A percentile compares a stretch with the other conserved stretches of the same genome.
Conservation (phyloP, 2,329 filamentous ascomycete genomes). For the Tolypocladium capitatum region DNA sequence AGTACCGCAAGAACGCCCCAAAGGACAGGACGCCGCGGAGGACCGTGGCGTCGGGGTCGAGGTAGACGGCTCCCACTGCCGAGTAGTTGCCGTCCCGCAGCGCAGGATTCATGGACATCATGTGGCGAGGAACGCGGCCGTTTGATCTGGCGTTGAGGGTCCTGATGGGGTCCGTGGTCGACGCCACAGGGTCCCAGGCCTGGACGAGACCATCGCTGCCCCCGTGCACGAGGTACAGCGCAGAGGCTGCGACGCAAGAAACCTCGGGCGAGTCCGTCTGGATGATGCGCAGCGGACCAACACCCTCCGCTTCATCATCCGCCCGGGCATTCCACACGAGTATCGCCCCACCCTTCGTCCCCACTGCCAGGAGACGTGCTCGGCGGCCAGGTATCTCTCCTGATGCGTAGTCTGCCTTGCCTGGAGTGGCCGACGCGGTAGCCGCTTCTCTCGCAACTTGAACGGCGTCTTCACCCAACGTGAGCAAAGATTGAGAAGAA, state of each 20-base stretch:
- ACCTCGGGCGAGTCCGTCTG: slow-evolving; percentile 84
- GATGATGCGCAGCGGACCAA: slow-evolving; percentile 66
- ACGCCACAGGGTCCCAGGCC: slow-evolving; percentile 91
- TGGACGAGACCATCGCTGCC: slow-evolving; percentile 92
- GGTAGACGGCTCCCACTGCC: slow-evolving; percentile 67
- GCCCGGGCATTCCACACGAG: slow-evolving; percentile 78
- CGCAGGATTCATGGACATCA: slow-evolving; percentile 38
- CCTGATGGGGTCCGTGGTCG: slow-evolving; percentile 61
- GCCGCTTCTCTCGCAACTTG: slow-evolving; percentile 27
- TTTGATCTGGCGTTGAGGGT: slow-evolving; percentile 80
- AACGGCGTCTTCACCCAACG: slow-evolving; percentile 66
- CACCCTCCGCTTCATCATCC: slow-evolving; percentile 24
- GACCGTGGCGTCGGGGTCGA: slow-evolving; percentile 78
- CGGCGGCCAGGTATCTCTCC: slow-evolving; percentile 71
- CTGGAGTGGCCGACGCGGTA: slow-evolving; percentile 33
- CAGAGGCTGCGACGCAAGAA: slow-evolving; percentile 68
- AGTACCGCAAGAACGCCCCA: slow-evolving; percentile 78
- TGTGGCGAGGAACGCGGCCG: slow-evolving; percentile 65
- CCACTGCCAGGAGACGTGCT: slow-evolving; percentile 66
- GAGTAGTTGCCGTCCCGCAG: slow-evolving; percentile 62
- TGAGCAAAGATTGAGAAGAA: slow-evolving; percentile 59
- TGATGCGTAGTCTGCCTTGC: slow-evolving; percentile 20
- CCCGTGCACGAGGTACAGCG: slow-evolving; percentile 80
- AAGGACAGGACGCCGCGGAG: slow-evolving; percentile 79
- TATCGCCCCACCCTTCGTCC: slow-evolving; percentile 65